Evolutionary conservation across 2,329 filamentous ascomycete genomes (phyloP), one percentile per base, ranked within the genome.

Genomic region (Tetracladium maxilliforme): DNA sequence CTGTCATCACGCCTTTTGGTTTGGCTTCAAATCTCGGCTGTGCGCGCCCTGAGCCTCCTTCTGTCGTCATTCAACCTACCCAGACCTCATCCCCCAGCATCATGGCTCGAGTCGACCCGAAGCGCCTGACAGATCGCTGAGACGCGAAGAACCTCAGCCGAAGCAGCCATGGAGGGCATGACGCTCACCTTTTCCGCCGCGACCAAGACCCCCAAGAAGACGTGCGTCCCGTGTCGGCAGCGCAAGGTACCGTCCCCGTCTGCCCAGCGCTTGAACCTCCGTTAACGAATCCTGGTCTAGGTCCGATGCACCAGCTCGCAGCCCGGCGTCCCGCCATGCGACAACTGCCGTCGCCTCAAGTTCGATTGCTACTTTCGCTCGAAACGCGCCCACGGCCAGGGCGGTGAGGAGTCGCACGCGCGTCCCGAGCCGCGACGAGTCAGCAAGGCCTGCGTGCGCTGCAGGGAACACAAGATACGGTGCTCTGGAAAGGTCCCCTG

Each of bases 391-490:
- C 18, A 19, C 18, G 9, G 9, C 9, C 11, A 11, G 18, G 9
- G 11, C 9, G 18, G 11, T 11, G 18, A 19, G 9, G 18, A 19
- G 9, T 9, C 18, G 9, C 9, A 9, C 9, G 9, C 9, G 9
- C 18, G 18, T 11, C 18, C 18, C 9, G 9, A 9, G 18, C 25
- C 32, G 10, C 31, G 36, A 16, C 19, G 37, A 22, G 33, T 30
- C 14, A 35, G 29, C 12, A 30, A 32, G 10, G 38, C 39, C 4
- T 42, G 39, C 12, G 38, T 41, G 19, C 41, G 41, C 4, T 51
- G 47, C 27, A 30, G 39, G 11, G 33, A 40, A 4, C 33, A 36
- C 15, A 41, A 41, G 24, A 27, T 39, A 15, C 35, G 34, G 8
- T 41, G 39, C 24, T 39, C 39, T 7, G 38, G 36, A 6, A 33